Evolutionary conservation across 805 yeast genomes (phyloP).

Genomic region (Ogataea haglerorum): DNA sequence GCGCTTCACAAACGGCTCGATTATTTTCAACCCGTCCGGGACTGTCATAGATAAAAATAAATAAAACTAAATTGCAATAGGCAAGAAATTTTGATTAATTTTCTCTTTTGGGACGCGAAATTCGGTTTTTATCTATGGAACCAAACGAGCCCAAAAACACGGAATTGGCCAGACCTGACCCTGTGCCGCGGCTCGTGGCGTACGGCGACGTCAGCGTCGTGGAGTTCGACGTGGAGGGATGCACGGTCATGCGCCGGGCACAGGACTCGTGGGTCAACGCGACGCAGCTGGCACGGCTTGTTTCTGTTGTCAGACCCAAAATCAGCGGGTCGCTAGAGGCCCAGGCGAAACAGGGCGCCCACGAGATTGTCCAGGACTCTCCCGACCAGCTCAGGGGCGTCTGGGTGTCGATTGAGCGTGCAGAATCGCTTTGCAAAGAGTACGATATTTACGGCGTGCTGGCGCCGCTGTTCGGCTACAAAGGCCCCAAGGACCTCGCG

Average conservation of each 20-base stretch:
- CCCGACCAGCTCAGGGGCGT: conserved; percentile 75
- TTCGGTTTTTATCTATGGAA: conserved; percentile 1
- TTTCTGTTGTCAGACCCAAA: conserved; percentile 62
- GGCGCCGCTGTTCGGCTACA: conserved; percentile 47
- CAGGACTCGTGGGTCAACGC: conserved; percentile 67
- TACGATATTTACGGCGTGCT: conserved; percentile 54
- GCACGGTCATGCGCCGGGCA: conserved; percentile 64
- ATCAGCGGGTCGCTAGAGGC: conserved; percentile 61
- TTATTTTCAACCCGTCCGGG: conserved; percentile 35
- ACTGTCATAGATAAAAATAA: conserved; percentile 10
- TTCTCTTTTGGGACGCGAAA: conserved; percentile 10
- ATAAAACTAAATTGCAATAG: background rate
- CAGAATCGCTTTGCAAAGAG: conserved; percentile 55
- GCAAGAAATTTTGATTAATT: conserved; percentile 5
- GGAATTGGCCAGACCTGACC: background rate
- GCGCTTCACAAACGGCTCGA: conserved; percentile 49
- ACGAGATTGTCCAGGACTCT: conserved; percentile 72
- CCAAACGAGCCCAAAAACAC: background rate
- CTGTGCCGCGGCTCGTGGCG: conserved; percentile 45
- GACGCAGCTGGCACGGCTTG: conserved; percentile 66
- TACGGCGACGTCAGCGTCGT: conserved; percentile 59
- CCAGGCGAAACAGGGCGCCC: conserved; percentile 60
- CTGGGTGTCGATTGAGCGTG: conserved; percentile 65
- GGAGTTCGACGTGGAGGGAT: conserved; percentile 59
- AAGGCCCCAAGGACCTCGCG: conserved; percentile 44